These are phyloP conservation scores for Vaccinium vitisidaea DNA, from an alignment of 148 eudicot species.

Conservation along the genomic window DNA sequence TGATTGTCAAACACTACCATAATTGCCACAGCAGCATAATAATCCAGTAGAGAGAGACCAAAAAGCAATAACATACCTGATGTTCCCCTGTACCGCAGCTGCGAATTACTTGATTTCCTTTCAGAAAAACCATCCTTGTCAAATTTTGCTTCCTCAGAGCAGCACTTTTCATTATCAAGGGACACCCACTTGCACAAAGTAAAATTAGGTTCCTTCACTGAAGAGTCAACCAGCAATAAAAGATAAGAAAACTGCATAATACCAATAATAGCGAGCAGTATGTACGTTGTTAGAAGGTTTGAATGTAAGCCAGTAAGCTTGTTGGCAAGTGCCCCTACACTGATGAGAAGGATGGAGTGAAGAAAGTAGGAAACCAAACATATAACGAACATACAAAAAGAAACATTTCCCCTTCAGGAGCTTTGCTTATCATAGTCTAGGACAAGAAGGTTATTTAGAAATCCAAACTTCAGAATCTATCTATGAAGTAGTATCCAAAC, in stretches of 20 bases:
- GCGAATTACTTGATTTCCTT: conserved; percentile 28
- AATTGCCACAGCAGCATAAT: conserved; percentile 2
- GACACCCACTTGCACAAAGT: conserved; percentile 71
- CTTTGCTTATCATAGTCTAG: neutral
- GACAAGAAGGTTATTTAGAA: neutral
- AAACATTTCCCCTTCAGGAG: neutral
- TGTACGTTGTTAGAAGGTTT: neutral
- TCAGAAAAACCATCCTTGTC: conserved; percentile 34
- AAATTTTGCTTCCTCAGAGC: conserved; percentile 29
- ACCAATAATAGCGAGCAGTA: neutral
- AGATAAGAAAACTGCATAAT: neutral
- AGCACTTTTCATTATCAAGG: conserved; percentile 23
- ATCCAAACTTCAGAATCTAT: neutral
- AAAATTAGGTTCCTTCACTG: conserved; percentile 45
- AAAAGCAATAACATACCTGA: conserved; percentile 28
- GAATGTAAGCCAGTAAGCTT: neutral
- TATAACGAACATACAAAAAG: neutral
- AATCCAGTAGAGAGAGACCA: neutral
- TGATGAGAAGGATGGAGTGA: neutral
- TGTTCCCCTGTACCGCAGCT: conserved; percentile 34
- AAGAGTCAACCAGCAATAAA: conserved; percentile 17
- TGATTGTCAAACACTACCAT: neutral
- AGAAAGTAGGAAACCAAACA: neutral
- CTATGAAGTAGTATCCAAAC: neutral
- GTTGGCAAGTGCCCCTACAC: neutral